These are phyloP conservation scores for Mortierella sp. DNA, from an alignment of 371 early-diverging fungal genomes.

Conservation along the genomic window DNA sequence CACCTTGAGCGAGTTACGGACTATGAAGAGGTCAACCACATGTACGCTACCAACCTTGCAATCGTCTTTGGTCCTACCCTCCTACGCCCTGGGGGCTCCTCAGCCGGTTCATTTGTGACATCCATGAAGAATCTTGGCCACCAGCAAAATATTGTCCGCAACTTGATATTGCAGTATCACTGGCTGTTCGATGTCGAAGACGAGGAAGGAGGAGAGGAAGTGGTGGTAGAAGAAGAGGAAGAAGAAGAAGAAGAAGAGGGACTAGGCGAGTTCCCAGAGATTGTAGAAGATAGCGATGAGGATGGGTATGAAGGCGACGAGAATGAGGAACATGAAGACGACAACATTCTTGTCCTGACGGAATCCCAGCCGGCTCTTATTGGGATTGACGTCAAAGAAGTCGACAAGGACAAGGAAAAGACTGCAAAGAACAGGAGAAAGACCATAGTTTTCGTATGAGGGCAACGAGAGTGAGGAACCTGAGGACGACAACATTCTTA, in stretches of 20 bases:
- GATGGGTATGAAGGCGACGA: conserved; percentile 20
- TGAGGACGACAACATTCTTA: conserved; percentile 14
- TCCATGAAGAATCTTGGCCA: conserved; percentile 89
- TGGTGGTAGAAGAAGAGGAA: conserved; percentile 20
- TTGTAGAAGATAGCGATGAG: conserved; percentile 32
- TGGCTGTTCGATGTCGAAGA: conserved; percentile 85
- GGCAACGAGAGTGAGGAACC: conserved; percentile 7
- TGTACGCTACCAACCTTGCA: conserved; percentile 89
- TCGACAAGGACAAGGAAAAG: conserved; percentile 6
- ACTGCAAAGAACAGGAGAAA: conserved; percentile 25
- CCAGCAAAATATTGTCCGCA: conserved; percentile 84
- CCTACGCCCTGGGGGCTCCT: conserved; percentile 79
- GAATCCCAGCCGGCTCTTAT: not conserved
- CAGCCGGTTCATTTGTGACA: conserved; percentile 76
- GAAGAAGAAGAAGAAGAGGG: conserved; percentile 14
- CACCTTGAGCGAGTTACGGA: conserved; percentile 89
- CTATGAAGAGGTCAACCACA: conserved; percentile 85
- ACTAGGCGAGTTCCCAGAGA: conserved; percentile 39
- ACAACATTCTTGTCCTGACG: conserved; percentile 21
- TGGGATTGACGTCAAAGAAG: not conserved
- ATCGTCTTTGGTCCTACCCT: conserved; percentile 91
- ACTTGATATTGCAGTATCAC: conserved; percentile 86
- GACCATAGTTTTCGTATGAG: conserved; percentile 23
- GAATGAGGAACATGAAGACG: conserved; percentile 16
- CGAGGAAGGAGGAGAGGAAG: conserved; percentile 59